Base-by-base conservation (phyloP, 2,329 filamentous ascomycete genomes). In the Huntiella bhutanensis region DNA sequence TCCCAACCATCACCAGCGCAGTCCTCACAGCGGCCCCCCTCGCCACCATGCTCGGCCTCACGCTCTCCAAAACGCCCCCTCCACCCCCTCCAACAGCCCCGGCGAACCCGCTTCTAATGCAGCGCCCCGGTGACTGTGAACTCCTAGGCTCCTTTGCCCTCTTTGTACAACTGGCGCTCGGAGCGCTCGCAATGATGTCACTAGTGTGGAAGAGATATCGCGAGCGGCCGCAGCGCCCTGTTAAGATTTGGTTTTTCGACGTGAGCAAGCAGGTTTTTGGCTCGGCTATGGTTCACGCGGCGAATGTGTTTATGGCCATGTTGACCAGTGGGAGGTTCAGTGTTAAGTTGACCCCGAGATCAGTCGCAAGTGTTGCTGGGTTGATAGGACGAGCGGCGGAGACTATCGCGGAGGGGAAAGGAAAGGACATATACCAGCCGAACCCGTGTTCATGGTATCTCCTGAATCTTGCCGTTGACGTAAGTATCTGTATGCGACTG, bases 181-280 rank as follows among this genome's bases (percentile, higher is more conserved):
- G 91, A 13, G 75, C 71, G 13, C 66, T 95, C 47, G 91, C 91
- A 6, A 65, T 96, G 45, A 67, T 88, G 46, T 83, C 86, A 1
- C 71, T 98, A 42, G 88, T 96, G 5, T 93, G 77, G 67, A 98
- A 98, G 67, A 74, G 91, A 54, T 94, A 82, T 77, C 75, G 83
- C 53, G 91, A 98, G 64, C 73, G 83, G 48, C 88, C 91, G 1
- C 88, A 95, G 60, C 74, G 91, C 47, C 88, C 88, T 1, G 58
- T 96, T 57, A 93, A 92, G 70, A 86, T 98, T 53, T 98, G 91
- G 88, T 87, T 83, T 61, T 98, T 96, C 60, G 91, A 98, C 59
- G 91, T 79, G 17, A 93, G 85, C 32, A 98, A 98, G 67, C 91
- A 98, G 67, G 85, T 98, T 46, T 82, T 96, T 56, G 91, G 91